Base-by-base conservation (phyloP, 164 flowering plant genomes). In the Chloranthus sessilifolius region DNA sequence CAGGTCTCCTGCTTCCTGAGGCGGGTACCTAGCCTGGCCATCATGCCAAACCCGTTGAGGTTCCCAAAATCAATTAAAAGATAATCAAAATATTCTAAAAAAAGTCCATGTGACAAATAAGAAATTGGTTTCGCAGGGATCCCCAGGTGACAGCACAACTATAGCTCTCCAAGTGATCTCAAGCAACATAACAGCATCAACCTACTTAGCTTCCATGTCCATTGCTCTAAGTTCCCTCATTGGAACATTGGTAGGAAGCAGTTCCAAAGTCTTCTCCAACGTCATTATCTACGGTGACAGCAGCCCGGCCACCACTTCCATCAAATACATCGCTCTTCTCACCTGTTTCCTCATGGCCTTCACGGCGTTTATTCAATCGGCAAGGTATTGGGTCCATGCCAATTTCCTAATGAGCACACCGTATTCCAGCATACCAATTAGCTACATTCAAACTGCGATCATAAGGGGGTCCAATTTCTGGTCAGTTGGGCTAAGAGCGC, bases 401-500 rank as follows among this genome's bases (percentile, higher is more conserved):
- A 80, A 55, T 48, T 75, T 69, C 68, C 77, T 81, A 20, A 67
- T 83, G 20, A 87, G 72, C 65, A 80, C 71, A 53, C 87, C 85
- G n/a, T 49, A 61, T 34, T 34, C 71, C 10, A 74, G 76, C 5
- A 52, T 81, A 2, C 88, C 88, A 2, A 70, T 58, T 28, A 38
- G 25, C 3, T 64, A 60, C 31, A 74, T 75, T 5, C 58, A 73
- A 55, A 58, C 48, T 17, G 76, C 75, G 14, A 73, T 80, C 27
- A 73, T 81, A 11, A 55, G 65, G 30, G 95, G 79, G 16, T 55
- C 75, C 37, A 50, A 47, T 42, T 83, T 68, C 63, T 81, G 82
- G 83, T 50, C 66, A 8, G 41, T 75, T n/a, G 88, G 91, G 1
- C 55, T 79, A 3, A 52, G 82, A 33, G 77, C 82, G 0, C 62